These are phyloP conservation scores for Schizophyllum commune DNA, from an alignment of 1,284 basidiomycete genomes.

Conservation along the genomic window DNA sequence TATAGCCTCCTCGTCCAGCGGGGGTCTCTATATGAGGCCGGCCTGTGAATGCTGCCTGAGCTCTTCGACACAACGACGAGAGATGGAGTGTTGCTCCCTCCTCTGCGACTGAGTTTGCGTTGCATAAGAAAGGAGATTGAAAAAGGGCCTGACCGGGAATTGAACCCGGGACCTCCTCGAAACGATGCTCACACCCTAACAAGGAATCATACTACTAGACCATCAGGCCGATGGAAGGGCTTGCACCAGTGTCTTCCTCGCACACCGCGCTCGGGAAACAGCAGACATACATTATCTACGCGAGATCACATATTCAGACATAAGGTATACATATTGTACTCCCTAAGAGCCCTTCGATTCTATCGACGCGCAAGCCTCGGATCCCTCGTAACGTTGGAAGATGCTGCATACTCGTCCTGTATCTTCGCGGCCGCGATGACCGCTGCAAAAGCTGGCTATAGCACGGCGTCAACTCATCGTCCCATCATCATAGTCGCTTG, in stretches of 20 bases:
- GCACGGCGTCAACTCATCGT: not conserved
- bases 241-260: not conserved
- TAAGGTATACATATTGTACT: not conserved
- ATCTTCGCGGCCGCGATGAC: not conserved
- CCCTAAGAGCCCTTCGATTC: not conserved
- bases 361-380: not conserved
- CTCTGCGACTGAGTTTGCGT: no score
- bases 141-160: slow-evolving; percentile 75
- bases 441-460: not conserved
- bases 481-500: not conserved
- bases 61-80: no score
- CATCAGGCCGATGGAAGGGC: not conserved
- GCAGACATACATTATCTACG: not conserved
- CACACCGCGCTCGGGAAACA: not conserved
- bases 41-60: no score
- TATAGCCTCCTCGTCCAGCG: no score
- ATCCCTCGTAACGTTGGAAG: not conserved
- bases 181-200: slow-evolving; percentile 4
- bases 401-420: not conserved
- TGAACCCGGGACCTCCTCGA: slow-evolving; percentile 82
- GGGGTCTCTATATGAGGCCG: no score
- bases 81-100: no score
- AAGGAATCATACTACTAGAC: not conserved
- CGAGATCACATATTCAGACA: not conserved
- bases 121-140: no score